Conservation (phyloP, 352 stramenopile genomes). For the Pythium aristosporum region DNA sequence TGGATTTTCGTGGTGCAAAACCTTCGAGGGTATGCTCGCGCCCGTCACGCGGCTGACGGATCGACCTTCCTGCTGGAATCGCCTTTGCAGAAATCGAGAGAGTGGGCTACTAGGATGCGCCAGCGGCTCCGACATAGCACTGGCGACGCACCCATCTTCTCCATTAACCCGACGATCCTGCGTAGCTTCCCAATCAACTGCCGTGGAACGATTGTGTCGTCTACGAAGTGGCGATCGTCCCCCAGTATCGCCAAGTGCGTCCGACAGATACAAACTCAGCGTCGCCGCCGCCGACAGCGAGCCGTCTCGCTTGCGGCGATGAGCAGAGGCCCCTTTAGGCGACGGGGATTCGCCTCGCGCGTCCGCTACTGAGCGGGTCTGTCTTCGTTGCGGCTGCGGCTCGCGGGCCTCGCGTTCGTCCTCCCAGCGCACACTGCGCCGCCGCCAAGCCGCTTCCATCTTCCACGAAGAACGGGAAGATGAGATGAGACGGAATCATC, state of each 20-base stretch:
- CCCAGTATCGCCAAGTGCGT: constrained; percentile 9
- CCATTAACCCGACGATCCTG: background rate
- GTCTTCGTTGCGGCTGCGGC: background rate
- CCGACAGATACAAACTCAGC: constrained; percentile 20
- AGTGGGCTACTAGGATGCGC: constrained; percentile 34
- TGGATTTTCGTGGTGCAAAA: background rate
- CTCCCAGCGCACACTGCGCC: constrained; percentile 1
- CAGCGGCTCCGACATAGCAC: background rate
- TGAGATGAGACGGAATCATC: background rate
- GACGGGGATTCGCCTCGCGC: background rate
- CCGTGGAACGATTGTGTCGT: background rate
- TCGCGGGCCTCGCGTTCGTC: background rate
- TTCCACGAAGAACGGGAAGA: background rate
- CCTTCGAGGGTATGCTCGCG: background rate
- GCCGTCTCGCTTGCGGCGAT: constrained; percentile 1
- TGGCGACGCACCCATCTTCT: background rate
- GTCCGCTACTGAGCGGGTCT: background rate
- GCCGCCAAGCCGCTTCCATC: background rate
- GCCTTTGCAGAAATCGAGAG: constrained; percentile 35
- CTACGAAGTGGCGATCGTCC: background rate
- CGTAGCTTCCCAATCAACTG: background rate
- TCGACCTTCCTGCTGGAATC: constrained; percentile 30
- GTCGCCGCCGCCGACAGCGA: constrained; percentile 15
- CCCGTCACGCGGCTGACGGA: background rate
- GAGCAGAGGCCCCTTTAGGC: background rate